Conservation (phyloP, 2,329 filamentous ascomycete species). For the Penicillium oxalicum region DNA sequence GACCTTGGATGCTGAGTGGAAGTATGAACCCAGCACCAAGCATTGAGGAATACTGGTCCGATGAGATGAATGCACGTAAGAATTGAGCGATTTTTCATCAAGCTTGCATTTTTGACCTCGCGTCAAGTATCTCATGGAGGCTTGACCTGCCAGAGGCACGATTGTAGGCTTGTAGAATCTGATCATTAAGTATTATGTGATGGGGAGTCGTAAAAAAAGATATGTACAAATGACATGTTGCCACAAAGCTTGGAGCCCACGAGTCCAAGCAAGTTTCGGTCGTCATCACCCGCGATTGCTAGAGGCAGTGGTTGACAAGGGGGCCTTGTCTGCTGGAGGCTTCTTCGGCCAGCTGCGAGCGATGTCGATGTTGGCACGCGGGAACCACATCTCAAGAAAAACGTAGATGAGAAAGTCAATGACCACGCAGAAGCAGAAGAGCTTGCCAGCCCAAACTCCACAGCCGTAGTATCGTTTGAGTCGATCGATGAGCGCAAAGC, state of each 20-base stretch:
- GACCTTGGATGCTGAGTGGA: conserved; percentile 22
- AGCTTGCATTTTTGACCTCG: not conserved
- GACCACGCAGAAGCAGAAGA: conserved; percentile 91
- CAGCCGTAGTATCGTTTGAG: conserved; percentile 96
- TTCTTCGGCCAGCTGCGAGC: conserved; percentile 91
- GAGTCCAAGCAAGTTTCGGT: not conserved
- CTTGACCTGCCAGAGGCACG: too few species aligned
- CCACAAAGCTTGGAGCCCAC: too few species aligned
- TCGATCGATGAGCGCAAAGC: conserved; percentile 88
- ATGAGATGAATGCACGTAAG: too few species aligned
- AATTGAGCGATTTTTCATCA: not conserved
- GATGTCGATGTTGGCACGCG: conserved; percentile 78
- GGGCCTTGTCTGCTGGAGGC: conserved; percentile 15
- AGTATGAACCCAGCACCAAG: conserved; percentile 25
- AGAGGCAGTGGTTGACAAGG: conserved; percentile 2
- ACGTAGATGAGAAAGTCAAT: conserved; percentile 91
- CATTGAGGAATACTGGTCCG: conserved; percentile 2
- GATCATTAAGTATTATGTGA: not conserved
- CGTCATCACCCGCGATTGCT: not conserved
- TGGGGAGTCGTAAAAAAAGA: too few species aligned
- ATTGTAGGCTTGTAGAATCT: not conserved
- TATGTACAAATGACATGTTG: too few species aligned
- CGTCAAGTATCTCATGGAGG: too few species aligned
- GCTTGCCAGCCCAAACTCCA: conserved; percentile 95
- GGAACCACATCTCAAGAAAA: conserved; percentile 80